Base-by-base conservation (phyloP, 2,329 filamentous ascomycete genomes). In the Dendrostoma leiphaemia region DNA sequence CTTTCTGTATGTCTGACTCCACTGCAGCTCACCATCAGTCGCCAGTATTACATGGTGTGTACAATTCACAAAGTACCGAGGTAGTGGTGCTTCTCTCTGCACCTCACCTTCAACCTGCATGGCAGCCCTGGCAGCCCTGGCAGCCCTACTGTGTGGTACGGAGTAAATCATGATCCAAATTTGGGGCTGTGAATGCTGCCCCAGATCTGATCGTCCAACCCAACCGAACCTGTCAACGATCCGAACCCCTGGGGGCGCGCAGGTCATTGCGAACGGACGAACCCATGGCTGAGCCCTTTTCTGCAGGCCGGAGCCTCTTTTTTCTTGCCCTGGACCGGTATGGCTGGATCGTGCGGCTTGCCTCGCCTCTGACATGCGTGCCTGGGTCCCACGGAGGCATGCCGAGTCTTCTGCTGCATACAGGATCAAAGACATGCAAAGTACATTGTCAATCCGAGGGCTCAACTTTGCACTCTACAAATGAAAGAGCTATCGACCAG, bases 91-190 rank as follows among this genome's bases (percentile, higher is more conserved):
- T 31, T 48, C 51, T 23, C 29, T 31, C 46, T 54, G 52, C 46
- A 50, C 31, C 41, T 26, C 46, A 32, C 32, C 31, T 21, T 24
- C 46, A 32, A 41, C 31, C 37, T 24, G 38, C 40, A 46, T 19
- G 47, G n/a, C n/a, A n/a, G n/a, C n/a, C n/a, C n/a, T n/a, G n/a
- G n/a, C n/a, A n/a, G n/a, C n/a, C n/a, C n/a, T n/a, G n/a, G n/a
- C n/a, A n/a, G n/a, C n/a, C n/a, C n/a, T n/a, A n/a, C n/a, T n/a
- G n/a, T n/a, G n/a, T n/a, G n/a, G n/a, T n/a, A n/a, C n/a, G n/a
- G n/a, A n/a, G n/a, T n/a, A n/a, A n/a, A n/a, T n/a, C n/a, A n/a
- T 49, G 51, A 47, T 50, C 54, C 54, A 50, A 46, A 46, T 43
- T 54, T 50, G 51, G 54, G 51, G 45, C 51, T 54, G 41, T 31